Evolutionary conservation across 2,329 filamentous ascomycete genomes (phyloP).

Genomic region (Colletotrichum camelliae): DNA sequence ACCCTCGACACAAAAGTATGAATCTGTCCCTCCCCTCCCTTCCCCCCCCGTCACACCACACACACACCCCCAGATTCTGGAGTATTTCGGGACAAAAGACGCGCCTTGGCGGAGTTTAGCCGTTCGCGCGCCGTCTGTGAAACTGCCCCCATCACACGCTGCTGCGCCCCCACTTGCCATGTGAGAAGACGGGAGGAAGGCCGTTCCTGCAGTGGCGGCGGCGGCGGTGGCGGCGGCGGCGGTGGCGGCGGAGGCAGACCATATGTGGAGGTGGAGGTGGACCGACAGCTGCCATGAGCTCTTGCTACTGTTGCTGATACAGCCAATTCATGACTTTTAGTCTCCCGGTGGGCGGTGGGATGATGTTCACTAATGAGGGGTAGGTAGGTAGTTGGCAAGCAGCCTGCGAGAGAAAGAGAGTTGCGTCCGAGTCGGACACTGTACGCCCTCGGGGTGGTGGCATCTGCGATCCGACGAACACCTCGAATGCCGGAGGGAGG

Average conservation of each 20-base stretch:
- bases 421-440: not conserved
- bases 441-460: not conserved
- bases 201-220: not conserved
- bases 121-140: not conserved
- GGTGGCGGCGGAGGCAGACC: not conserved
- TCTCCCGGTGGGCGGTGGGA: not conserved
- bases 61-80: not conserved
- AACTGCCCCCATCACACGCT: not conserved
- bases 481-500: not conserved
- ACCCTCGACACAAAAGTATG: not conserved
- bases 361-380: not conserved
- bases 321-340: not conserved
- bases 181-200: not conserved
- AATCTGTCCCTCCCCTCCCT: not conserved
- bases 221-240: too few species aligned
- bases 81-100: not conserved
- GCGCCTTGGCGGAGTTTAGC: not conserved
- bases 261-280: not conserved
- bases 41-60: not conserved
- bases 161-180: not conserved
- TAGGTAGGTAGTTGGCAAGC: not conserved
- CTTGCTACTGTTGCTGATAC: not conserved
- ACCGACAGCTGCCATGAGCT: not conserved
- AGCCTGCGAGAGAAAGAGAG: not conserved
- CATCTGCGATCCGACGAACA: not conserved